phyloP scores from a whole-genome alignment of 2,329 filamentous ascomycete genomes.

The Rutstroemia sp. region DNA sequence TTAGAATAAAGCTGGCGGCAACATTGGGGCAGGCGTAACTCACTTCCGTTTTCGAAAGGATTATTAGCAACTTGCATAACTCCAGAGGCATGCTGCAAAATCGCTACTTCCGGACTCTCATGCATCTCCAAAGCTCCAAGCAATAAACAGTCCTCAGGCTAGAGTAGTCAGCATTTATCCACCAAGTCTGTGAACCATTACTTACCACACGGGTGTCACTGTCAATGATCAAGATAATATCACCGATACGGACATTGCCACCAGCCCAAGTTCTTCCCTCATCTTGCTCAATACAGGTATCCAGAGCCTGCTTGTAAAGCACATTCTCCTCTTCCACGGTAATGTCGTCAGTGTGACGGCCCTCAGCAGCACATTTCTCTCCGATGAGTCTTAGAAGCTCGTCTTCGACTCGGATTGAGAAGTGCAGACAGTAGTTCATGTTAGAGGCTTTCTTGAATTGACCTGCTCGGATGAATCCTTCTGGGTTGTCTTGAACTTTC shows the following conservation, averaged over 20 bases:
- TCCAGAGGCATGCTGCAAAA: conserved; percentile 64
- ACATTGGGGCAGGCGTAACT: background rate
- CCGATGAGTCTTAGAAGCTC: conserved; percentile 34
- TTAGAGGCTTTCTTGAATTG: conserved; percentile 71
- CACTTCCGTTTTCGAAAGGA: conserved; percentile 62
- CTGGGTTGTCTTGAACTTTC: conserved; percentile 7
- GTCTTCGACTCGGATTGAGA: conserved; percentile 30
- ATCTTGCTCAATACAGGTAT: conserved; percentile 41
- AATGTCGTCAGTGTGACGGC: conserved; percentile 11
- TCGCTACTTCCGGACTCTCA: conserved; percentile 59
- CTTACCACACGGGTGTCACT: conserved; percentile 52
- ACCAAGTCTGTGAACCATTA: background rate
- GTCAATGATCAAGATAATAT: conserved; percentile 61
- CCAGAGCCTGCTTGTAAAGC: conserved; percentile 41
- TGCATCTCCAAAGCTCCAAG: conserved; percentile 59
- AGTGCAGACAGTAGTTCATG: conserved; percentile 57
- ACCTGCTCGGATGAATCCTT: conserved; percentile 45
- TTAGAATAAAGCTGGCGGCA: too few species aligned
- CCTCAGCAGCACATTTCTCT: background rate
- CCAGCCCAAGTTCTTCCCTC: conserved; percentile 49
- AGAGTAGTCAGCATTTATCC: background rate
- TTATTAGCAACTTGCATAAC: conserved; percentile 70
- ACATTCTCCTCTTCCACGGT: conserved; percentile 34
- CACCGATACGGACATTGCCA: conserved; percentile 53
- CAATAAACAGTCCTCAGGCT: conserved; percentile 19